A percentile compares a stretch with the other conserved stretches of the same genome.
phyloP scores from a whole-genome alignment of 176 grass and related monocot genomes.

The Pontederia crassipes region DNA sequence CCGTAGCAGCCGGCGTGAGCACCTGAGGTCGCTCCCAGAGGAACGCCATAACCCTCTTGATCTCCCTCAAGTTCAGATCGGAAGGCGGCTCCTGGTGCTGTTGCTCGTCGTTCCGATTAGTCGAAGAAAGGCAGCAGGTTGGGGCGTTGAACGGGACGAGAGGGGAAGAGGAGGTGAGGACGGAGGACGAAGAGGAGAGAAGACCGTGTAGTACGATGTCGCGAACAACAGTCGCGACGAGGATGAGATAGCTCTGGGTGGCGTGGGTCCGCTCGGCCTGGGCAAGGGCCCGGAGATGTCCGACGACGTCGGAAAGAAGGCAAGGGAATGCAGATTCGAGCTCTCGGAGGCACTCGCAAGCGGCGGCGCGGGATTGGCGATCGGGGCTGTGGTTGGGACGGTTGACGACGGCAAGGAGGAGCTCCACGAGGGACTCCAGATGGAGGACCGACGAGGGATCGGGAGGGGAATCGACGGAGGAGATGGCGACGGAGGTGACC shows the following conservation, averaged over 20 bases:
- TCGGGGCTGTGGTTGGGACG: conserved; percentile 71
- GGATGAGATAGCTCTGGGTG: conserved; percentile 70
- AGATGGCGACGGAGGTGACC: conserved; percentile 57
- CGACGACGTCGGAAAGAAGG: conserved; percentile 50
- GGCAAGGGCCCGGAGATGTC: conserved; percentile 60
- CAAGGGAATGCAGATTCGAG: conserved; percentile 53
- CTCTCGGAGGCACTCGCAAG: conserved; percentile 72
- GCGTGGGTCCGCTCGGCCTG: conserved; percentile 68
- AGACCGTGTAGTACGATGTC: conserved; percentile 42
- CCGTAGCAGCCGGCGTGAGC: conserved; percentile 51
- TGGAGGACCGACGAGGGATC: conserved; percentile 9
- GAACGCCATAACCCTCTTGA: conserved; percentile 60
- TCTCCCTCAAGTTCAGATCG: conserved; percentile 68
- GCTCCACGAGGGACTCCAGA: conserved; percentile 7
- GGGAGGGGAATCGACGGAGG: conserved; percentile 29
- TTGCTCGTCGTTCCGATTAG: not conserved
- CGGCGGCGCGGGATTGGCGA: conserved; percentile 59
- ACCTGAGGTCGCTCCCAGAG: conserved; percentile 64
- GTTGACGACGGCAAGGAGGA: conserved; percentile 46
- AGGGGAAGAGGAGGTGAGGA: conserved; percentile 48
- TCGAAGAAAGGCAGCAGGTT: conserved; percentile 11
- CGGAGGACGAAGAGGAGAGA: conserved; percentile 38
- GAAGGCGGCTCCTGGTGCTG: conserved; percentile 19
- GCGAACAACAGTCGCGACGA: conserved; percentile 54
- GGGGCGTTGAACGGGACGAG: conserved; percentile 56